These are phyloP conservation scores for Ceriops zippeliana DNA, from an alignment of 345 rosid genomes.

Conservation along the genomic window DNA sequence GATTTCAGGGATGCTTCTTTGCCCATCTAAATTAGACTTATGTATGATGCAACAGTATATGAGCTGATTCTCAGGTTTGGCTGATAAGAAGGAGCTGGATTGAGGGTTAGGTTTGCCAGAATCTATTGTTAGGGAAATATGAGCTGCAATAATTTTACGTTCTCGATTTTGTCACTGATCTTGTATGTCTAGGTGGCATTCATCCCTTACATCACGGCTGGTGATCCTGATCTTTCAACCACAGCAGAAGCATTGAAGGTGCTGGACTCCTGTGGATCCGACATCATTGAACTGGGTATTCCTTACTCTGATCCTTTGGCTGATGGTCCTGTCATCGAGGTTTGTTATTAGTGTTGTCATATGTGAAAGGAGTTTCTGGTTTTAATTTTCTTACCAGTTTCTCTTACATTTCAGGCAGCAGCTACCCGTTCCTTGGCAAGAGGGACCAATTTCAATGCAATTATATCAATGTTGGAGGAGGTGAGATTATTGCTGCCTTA, in stretches of 20 bases:
- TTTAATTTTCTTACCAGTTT: conserved; percentile 8
- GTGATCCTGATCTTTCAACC: conserved; percentile 94
- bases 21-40: too few species aligned
- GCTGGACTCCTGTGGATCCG: conserved; percentile 71
- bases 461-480: conserved; percentile 70
- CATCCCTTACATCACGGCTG: conserved; percentile 91
- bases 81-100: background rate
- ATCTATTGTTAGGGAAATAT: background rate
- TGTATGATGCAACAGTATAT: too few species aligned
- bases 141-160: background rate
- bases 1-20: too few species aligned
- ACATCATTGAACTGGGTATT: conserved; percentile 84
- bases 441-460: conserved; percentile 69
- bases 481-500: conserved; percentile 32
- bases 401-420: conserved; percentile 64
- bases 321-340: conserved; percentile 96
- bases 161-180: background rate
- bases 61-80: background rate
- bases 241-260: conserved; percentile 82
- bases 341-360: conserved; percentile 14
- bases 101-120: background rate
- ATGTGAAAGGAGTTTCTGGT: background rate
- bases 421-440: conserved; percentile 73
- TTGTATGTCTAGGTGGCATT: conserved; percentile 58
- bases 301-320: conserved; percentile 93